Base-by-base conservation (phyloP, 768 basidiomycete genomes). In the Termitomyces sp. region DNA sequence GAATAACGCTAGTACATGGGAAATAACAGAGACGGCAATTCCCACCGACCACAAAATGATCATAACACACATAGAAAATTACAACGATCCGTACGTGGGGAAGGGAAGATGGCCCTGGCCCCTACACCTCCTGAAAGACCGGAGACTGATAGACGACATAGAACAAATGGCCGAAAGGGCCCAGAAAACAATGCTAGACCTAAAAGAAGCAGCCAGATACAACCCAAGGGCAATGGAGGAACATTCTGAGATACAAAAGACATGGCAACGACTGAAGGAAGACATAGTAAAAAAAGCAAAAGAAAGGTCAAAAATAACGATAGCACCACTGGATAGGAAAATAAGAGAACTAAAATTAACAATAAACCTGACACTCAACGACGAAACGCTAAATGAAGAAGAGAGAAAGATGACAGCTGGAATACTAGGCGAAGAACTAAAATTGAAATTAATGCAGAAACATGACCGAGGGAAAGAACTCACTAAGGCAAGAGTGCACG, bases 361-460 rank as follows among this genome's bases (percentile, higher is more conserved):
- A 0, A 9, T 40, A n/a, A 8, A n/a, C 7, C 0, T 1, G 3
- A n/a, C 18, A 1, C 6, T 40, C 0, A n/a, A 40, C 8, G 2
- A 40, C 7, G 3, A 7, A 7, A 3, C 0, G 1, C 18, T 40
- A 8, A 3, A 3, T 18, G 38, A 40, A 40, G 38, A 40, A 2
- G 16, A 38, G 0, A 40, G 8, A 4, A 3, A 7, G 8, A n/a
- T 40, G 38, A n/a, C 38, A 7, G 18, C 38, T 1, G 2, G 38
- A 0, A 40, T 40, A 18, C 7, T 40, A 8, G 18, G 18, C 2
- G 38, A 40, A 7, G 7, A n/a, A 18, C 6, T 40, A 2, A 40
- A 40, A 3, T 2, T 7, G 0, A 40, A 36, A 4, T 0, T 36
- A 4, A 36, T 3, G n/a, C 6, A 18, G 1, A 40, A 18, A 40